Evolutionary conservation across 2,329 filamentous ascomycete genomes (phyloP).

Genomic region (Aspergillus nomiae): DNA sequence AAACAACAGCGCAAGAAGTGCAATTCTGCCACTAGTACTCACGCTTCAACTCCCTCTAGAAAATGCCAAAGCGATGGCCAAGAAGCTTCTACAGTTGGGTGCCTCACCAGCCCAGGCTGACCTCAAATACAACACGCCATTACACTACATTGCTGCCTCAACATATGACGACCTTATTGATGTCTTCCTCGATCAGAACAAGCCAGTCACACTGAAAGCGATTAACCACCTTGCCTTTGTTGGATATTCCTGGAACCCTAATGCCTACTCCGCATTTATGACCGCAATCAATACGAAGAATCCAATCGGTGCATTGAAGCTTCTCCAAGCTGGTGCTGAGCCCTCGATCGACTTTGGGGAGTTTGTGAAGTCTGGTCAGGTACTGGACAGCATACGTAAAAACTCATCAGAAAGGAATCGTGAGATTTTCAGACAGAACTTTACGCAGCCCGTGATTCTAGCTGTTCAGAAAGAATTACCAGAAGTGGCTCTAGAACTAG

Average conservation of each 20-base stretch:
- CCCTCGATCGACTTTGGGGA: conserved; percentile 61
- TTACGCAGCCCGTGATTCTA: conserved; percentile 67
- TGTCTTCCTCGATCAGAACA: conserved; percentile 56
- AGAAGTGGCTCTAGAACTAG: conserved; percentile 58
- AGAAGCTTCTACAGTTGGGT: conserved; percentile 67
- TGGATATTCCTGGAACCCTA: conserved; percentile 34
- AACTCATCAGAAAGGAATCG: conserved; percentile 53
- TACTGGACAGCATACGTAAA: conserved; percentile 22
- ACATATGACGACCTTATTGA: conserved; percentile 50
- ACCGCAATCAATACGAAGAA: conserved; percentile 61
- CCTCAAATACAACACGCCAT: conserved; percentile 61
- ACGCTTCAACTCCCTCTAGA: conserved; percentile 64
- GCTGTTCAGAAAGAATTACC: conserved; percentile 58
- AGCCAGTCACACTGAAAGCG: conserved; percentile 61
- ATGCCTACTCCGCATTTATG: conserved; percentile 56
- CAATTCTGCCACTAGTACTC: conserved; percentile 71
- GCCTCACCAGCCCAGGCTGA: conserved; percentile 76
- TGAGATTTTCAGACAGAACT: conserved; percentile 47
- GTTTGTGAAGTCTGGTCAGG: conserved; percentile 32
- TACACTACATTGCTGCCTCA: conserved; percentile 65
- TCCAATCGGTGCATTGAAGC: conserved; percentile 55
- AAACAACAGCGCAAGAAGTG: conserved; percentile 54
- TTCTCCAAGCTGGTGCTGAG: conserved; percentile 66
- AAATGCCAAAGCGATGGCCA: conserved; percentile 66
- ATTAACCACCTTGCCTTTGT: conserved; percentile 65